Percentiles rank a stretch among this genome's conserved stretches.
Conservation (phyloP, 768 basidiomycete species). For the Austroboletus eburneus region DNA sequence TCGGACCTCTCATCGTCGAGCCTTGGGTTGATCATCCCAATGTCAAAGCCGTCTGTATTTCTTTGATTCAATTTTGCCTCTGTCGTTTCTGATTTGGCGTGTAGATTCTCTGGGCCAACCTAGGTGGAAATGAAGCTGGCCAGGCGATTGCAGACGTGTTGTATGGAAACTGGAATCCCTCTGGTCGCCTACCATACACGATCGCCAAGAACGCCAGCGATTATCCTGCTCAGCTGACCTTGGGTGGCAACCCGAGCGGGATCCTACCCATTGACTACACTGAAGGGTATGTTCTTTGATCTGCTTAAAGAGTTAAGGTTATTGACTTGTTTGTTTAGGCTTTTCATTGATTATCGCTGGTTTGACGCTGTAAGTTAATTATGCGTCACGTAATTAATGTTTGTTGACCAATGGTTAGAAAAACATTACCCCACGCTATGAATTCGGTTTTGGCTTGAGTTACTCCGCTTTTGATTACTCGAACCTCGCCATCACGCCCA, state of each 20-base stretch:
- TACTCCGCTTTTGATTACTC: slow-evolving; percentile 81
- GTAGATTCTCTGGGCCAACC: slow-evolving; percentile 45
- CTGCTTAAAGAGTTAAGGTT: neutral
- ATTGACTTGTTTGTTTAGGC: slow-evolving; percentile 23
- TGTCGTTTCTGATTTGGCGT: slow-evolving; percentile 7
- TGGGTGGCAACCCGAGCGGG: slow-evolving; percentile 21
- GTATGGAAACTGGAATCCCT: slow-evolving; percentile 74
- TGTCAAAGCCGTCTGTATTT: slow-evolving; percentile 55
- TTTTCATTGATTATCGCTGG: slow-evolving; percentile 69
- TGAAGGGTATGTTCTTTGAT: slow-evolving; percentile 36
- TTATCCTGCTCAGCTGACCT: slow-evolving; percentile 42
- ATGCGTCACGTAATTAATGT: neutral
- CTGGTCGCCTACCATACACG: slow-evolving; percentile 66
- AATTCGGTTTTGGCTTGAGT: slow-evolving; percentile 87
- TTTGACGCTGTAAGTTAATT: slow-evolving; percentile 56
- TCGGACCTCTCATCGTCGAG: slow-evolving; percentile 68
- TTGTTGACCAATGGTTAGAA: slow-evolving; percentile 33
- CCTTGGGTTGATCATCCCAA: slow-evolving; percentile 76
- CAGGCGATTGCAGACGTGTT: slow-evolving; percentile 74
- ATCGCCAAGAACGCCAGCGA: slow-evolving; percentile 58
- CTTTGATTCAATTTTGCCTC: slow-evolving; percentile 17
- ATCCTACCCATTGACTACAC: slow-evolving; percentile 56
- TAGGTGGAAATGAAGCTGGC: slow-evolving; percentile 75
- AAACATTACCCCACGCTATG: slow-evolving; percentile 74
- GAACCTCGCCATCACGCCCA: slow-evolving; percentile 44